These are phyloP conservation scores for Naganishia kalamii DNA, from an alignment of 768 basidiomycete species.

Conservation along the genomic window DNA sequence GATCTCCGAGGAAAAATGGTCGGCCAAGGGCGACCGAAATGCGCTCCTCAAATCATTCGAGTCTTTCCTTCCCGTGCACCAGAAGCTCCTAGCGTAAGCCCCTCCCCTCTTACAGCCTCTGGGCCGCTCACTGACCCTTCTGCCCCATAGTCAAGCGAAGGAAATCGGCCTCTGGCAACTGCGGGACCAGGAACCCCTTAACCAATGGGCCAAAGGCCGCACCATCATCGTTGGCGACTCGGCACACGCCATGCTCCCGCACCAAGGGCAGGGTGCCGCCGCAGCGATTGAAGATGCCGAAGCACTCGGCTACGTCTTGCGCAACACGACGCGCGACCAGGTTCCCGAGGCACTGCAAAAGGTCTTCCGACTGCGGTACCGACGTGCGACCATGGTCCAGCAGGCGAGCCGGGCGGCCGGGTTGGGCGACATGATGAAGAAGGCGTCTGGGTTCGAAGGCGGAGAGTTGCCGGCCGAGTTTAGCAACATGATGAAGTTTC, in stretches of 20 bases:
- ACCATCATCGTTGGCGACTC: conserved; percentile 30
- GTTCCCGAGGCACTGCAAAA: conserved; percentile 22
- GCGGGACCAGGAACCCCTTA: conserved; percentile 27
- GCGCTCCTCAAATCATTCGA: conserved; percentile 27
- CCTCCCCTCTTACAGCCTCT: not conserved
- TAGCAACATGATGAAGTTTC: conserved; percentile 18
- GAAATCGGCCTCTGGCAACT: conserved; percentile 29
- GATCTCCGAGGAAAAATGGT: conserved; percentile 26
- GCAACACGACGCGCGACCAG: conserved; percentile 1
- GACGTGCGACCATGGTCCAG: conserved; percentile 28
- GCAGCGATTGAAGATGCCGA: conserved; percentile 31
- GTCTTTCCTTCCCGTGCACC: conserved; percentile 23
- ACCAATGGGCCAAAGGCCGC: conserved; percentile 23
- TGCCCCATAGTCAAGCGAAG: conserved; percentile 12
- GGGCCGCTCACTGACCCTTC: not conserved
- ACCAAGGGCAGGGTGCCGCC: conserved; percentile 30
- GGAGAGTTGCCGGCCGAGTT: not conserved
- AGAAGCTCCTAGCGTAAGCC: conserved; percentile 25
- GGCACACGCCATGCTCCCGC: conserved; percentile 26
- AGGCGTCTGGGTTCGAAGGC: not conserved
- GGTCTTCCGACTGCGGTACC: conserved; percentile 25
- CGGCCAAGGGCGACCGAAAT: conserved; percentile 11
- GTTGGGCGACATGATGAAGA: conserved; percentile 19
- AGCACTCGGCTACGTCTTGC: conserved; percentile 24
- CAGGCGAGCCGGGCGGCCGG: conserved; percentile 23